These are phyloP conservation scores for Hypoxylon sp. DNA, from an alignment of 2,329 filamentous ascomycete species.

Conservation along the genomic window DNA sequence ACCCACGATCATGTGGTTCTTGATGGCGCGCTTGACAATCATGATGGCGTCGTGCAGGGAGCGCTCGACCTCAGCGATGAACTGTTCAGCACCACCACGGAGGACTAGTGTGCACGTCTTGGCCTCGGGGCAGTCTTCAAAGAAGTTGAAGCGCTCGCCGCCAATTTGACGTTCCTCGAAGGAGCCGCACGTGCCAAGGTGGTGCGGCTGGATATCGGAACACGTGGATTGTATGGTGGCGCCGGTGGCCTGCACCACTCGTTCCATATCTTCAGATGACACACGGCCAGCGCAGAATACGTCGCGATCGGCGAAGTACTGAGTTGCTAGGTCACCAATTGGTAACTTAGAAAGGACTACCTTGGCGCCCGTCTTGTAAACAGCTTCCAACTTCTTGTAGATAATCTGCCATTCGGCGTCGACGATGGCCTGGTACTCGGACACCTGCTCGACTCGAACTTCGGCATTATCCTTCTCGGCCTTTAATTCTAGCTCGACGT, in stretches of 20 bases:
- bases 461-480: constrained; percentile 99
- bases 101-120: constrained; percentile 98
- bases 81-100: constrained; percentile 96
- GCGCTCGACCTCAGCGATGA: constrained; percentile 98
- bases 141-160: constrained; percentile 98
- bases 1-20: constrained; percentile 93
- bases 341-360: constrained; percentile 97
- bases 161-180: constrained; percentile 99
- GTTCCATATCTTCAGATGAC: constrained; percentile 90
- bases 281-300: constrained; percentile 98
- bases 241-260: constrained; percentile 93
- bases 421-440: constrained; percentile 98
- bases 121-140: constrained; percentile 93
- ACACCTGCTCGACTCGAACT: constrained; percentile 97
- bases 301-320: constrained; percentile 97
- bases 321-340: constrained; percentile 96
- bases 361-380: constrained; percentile 94
- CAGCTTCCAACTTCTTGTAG: constrained; percentile 97
- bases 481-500: constrained; percentile 98
- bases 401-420: constrained; percentile 99
- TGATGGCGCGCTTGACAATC: constrained; percentile 98
- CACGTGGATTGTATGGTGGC: constrained; percentile 95
- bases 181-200: constrained; percentile 88
- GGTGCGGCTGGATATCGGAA: constrained; percentile 89
- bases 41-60: constrained; percentile 99